Evolutionary conservation across 345 rosid species (phyloP), one percentile per base, ranked within the genome.

Genomic region (Erodium maritimum): DNA sequence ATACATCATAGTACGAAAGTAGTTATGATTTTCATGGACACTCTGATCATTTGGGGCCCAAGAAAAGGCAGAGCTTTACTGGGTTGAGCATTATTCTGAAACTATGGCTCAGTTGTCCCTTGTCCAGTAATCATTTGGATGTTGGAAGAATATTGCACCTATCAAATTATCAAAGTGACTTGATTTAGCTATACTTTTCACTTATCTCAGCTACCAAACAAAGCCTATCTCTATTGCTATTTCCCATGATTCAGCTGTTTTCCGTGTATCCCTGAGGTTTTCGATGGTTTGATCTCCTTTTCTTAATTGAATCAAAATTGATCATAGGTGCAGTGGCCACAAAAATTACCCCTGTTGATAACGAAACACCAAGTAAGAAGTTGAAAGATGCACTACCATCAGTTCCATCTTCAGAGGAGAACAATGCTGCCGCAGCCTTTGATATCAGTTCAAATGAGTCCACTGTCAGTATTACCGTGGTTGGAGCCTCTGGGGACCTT

Each of bases 401-500:
- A 11, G 74, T 61, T 53, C 51, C 69, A 0, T 71, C 87, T 56
- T 56, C 74, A 6, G 75, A 76, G 62, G 77, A 76, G 69, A 61
- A 52, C 23, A 76, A 68, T 20, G 79, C 71, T 71, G 69, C 58
- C 52, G 74, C 61, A 56, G 70, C 55, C 50, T 79, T 76, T 65
- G 80, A 79, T 72, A n/a, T 23, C 42, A 73, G 66, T 67, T 65
- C 64, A 54, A 75, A 64, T 50, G 85, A 77, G 76, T 78, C 95
- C 24, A 72, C 95, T 45, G 96, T 93, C 68, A 87, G 94, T 67
- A 93, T 93, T 46, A 83, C 95, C 0, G 87, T 93, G 19, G 95
- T 93, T 61, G 99, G 99, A 67, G 99, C 99, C 45, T 93, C 99
- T 57, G 99, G 99, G 71, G 99, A 93, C 79, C 99, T 93, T 71